Percentiles rank a stretch among this genome's conserved stretches.
Evolutionary conservation across 768 basidiomycete genomes (phyloP).

Genomic region (Boletellus emodensis): DNA sequence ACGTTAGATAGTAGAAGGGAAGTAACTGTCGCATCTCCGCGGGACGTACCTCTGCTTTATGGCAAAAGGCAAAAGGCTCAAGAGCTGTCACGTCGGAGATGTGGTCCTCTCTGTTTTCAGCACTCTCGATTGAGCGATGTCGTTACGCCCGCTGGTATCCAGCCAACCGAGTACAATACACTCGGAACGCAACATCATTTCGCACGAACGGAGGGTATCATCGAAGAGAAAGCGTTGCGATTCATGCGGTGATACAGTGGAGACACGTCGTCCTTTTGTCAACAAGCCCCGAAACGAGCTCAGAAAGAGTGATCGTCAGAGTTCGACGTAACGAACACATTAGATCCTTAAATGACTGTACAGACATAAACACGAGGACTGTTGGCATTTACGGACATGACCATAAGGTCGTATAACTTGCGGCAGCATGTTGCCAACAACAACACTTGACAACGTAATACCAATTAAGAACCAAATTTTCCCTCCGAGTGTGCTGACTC

Average conservation of each 20-base stretch:
- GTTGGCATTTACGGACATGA: too few species aligned
- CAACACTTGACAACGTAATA: too few species aligned
- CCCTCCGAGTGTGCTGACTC: too few species aligned
- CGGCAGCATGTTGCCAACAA: too few species aligned
- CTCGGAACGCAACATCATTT: background rate
- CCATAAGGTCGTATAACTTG: too few species aligned
- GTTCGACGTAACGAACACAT: too few species aligned
- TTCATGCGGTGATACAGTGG: slow-evolving; percentile 2
- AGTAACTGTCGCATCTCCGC: background rate
- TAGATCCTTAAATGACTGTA: too few species aligned
- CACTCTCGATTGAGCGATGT: background rate
- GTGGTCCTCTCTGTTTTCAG: slow-evolving; percentile 7
- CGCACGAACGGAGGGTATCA: background rate
- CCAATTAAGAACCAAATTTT: too few species aligned
- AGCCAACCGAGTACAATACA: slow-evolving; percentile 11
- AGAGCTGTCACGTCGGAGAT: too few species aligned
- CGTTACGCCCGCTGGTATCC: slow-evolving; percentile 3
- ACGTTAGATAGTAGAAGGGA: background rate
- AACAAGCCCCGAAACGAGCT: too few species aligned
- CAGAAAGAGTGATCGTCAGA: too few species aligned
- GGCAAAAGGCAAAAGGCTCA: background rate
- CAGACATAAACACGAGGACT: too few species aligned
- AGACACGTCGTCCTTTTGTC: slow-evolving; percentile 3
- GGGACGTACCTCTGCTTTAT: slow-evolving; percentile 2
- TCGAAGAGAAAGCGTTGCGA: background rate